A percentile compares a stretch with the other conserved stretches of the same genome.
phyloP scores from a whole-genome alignment of 768 basidiomycete genomes.

The Lactarius akahatsu region DNA sequence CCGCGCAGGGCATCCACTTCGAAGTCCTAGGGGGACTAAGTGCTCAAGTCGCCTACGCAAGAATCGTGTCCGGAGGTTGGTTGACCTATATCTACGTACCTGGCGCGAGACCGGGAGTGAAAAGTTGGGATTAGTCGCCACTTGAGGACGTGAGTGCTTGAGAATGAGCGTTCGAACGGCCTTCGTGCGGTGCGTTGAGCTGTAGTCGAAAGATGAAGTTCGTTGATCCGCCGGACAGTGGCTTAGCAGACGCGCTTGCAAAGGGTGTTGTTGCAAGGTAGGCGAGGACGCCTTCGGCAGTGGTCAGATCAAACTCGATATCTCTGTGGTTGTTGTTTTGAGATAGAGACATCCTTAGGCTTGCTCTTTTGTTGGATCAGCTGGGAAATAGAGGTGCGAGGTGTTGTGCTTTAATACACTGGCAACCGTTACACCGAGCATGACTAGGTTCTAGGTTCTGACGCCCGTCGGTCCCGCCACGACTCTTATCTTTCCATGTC shows the following conservation, averaged over 20 bases:
- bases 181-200: slow-evolving; percentile 43
- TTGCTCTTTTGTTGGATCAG: background rate
- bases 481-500: background rate
- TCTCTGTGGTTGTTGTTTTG: background rate
- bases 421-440: background rate
- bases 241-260: slow-evolving; percentile 40
- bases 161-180: slow-evolving; percentile 50
- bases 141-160: slow-evolving; percentile 52
- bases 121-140: slow-evolving; percentile 30
- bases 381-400: background rate
- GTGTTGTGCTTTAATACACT: slow-evolving; percentile 1
- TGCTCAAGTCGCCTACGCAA: background rate
- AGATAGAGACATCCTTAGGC: background rate
- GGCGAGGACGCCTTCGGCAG: slow-evolving; percentile 35
- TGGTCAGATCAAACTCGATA: slow-evolving; percentile 34
- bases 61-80: background rate
- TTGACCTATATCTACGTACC: slow-evolving; percentile 38
- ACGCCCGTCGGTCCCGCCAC: background rate
- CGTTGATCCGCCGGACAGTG: slow-evolving; percentile 50
- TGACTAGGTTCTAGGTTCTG: background rate
- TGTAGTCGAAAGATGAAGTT: slow-evolving; percentile 62
- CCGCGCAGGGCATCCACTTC: slow-evolving; percentile 52
- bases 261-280: slow-evolving; percentile 54
- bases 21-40: slow-evolving; percentile 34
- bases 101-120: slow-evolving; percentile 51